Evolutionary conservation across 2,329 filamentous ascomycete genomes (phyloP).

Genomic region (Colletotrichum sp.): DNA sequence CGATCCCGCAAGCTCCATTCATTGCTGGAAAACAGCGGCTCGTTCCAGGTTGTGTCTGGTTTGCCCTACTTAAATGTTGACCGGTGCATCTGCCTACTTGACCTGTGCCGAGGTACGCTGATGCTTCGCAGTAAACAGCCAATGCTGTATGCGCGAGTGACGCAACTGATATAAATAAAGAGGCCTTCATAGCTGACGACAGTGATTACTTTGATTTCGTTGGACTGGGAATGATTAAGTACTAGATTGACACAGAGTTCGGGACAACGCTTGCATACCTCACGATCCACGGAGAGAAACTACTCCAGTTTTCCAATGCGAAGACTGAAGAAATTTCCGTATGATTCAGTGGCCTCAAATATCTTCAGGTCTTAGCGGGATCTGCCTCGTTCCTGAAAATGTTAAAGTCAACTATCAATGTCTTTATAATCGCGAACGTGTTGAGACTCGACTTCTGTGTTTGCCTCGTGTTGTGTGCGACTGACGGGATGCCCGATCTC

Average conservation of each 20-base stretch:
- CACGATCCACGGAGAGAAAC: accelerated
- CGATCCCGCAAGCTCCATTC: constrained; percentile 1
- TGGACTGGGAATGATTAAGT: not conserved
- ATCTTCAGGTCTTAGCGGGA: not conserved
- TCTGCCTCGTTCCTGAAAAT: not conserved
- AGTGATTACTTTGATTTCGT: not conserved
- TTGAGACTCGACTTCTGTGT: not conserved
- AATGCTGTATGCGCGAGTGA: not conserved
- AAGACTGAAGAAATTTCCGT: not conserved
- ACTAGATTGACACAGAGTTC: not conserved
- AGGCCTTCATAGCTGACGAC: not conserved
- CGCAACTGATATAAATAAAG: not conserved
- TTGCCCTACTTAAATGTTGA: not conserved
- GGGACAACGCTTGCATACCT: not conserved
- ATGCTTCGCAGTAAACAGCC: constrained; percentile 3
- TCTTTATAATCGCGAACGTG: not conserved
- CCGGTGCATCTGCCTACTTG: constrained; percentile 1
- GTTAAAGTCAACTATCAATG: accelerated
- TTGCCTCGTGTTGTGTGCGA: not conserved
- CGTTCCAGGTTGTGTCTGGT: not conserved
- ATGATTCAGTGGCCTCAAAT: not conserved
- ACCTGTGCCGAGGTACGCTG: constrained; percentile 1
- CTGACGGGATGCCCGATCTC: not conserved
- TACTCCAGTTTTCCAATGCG: not conserved
- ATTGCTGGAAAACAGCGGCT: constrained; percentile 10